Base-by-base conservation (phyloP, 208 protist species). In the Trypanosoma platydactyli region DNA sequence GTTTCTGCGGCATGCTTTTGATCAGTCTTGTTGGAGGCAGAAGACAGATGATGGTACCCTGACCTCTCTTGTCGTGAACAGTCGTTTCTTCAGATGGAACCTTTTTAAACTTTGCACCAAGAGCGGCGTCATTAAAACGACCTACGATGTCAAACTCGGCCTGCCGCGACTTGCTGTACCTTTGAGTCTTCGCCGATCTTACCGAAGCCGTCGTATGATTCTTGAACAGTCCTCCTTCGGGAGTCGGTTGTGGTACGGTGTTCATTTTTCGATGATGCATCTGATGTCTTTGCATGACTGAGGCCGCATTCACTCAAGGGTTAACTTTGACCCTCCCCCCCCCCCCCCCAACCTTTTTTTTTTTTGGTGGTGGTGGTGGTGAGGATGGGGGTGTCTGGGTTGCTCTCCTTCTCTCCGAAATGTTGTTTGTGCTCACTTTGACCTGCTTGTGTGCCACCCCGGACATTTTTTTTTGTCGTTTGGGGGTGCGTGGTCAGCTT, bases 1-100 rank as follows among this genome's bases (percentile, higher is more conserved):
- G 18, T 11, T 91, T 5, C 45, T 75, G 46, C 55, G 69, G 24
- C 44, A 77, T 56, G 62, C 73, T 24, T 85, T 88, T 54, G 75
- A 79, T 41, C 80, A 79, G 16, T 82, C 80, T 4, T 80, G 82
- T 65, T 88, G 76, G 79, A 68, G 56, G 18, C 63, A 79, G 29
- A 52, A 44, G 18, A 35, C 38, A 15, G 54, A 51, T 27, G 64
- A 56, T 38, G 67, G 65, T 13, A 65, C 67, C n/a, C 49, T 79
- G 46, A 86, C 81, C 42, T 61, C 75, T 5, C 58, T 94, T 25
- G 77, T 87, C 5, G 22, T 94, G 7, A 86, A 82, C 65, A 83
- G 61, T 46, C 80, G 88, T 42, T 89, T 91, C 50, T 78, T 85
- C 41, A 59, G 25, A 51, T 94, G 88, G 84, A 42, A 72, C 45